A percentile compares a stretch with the other conserved stretches of the same genome.
Evolutionary conservation across 1,284 basidiomycete genomes (phyloP).

Genomic region (Athelia sp.): DNA sequence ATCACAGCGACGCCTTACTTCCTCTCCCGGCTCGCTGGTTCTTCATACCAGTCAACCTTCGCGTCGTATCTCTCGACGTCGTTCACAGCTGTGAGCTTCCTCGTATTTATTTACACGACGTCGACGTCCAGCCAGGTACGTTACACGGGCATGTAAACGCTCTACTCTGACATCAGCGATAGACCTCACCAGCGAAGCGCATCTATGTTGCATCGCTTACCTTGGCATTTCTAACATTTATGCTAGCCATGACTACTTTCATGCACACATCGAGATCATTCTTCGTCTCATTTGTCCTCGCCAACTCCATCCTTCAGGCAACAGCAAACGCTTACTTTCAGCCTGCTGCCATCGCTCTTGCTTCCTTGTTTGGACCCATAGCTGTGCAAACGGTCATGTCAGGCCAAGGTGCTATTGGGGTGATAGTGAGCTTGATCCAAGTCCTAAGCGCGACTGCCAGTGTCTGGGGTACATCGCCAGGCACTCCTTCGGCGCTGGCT

Average conservation of each 20-base stretch:
- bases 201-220: constrained; percentile 38
- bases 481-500: constrained; percentile 21
- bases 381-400: constrained; percentile 69
- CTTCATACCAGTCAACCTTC: constrained; percentile 54
- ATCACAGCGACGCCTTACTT: constrained; percentile 79
- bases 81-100: constrained; percentile 60
- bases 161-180: background rate
- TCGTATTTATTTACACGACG: constrained; percentile 70
- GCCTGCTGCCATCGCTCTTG: constrained; percentile 63
- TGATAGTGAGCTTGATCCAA: constrained; percentile 68
- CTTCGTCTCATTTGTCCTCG: constrained; percentile 62
- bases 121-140: constrained; percentile 59
- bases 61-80: constrained; percentile 64
- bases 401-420: constrained; percentile 74
- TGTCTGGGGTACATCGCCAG: constrained; percentile 36
- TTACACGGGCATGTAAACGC: constrained; percentile 3
- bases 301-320: constrained; percentile 53
- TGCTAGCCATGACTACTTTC: constrained; percentile 60
- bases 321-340: constrained; percentile 62
- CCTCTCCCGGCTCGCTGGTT: constrained; percentile 53
- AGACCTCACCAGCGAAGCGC: constrained; percentile 48
- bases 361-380: constrained; percentile 65
- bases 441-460: constrained; percentile 59
- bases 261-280: constrained; percentile 42
- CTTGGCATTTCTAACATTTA: constrained; percentile 44